phyloP scores from a whole-genome alignment of 164 flowering plant species.

The Taxillus chinensis region DNA sequence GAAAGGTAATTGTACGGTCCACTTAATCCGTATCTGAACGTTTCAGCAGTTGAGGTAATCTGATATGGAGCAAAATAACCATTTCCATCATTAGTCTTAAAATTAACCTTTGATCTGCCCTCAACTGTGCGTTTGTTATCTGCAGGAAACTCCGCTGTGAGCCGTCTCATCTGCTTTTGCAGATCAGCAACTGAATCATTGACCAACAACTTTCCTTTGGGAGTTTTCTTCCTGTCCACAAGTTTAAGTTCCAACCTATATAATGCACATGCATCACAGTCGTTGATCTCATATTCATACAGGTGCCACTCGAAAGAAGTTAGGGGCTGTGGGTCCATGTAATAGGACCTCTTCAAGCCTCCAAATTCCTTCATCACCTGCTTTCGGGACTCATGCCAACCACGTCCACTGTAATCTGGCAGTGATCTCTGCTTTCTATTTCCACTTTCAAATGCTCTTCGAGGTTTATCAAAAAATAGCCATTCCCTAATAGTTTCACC shows the following conservation, averaged over 20 bases:
- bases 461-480: slow-evolving; percentile 98
- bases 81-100: background rate
- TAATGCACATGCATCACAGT: background rate
- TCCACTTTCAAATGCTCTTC: slow-evolving; percentile 97
- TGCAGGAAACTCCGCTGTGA: background rate
- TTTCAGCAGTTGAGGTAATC: background rate
- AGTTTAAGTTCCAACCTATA: background rate
- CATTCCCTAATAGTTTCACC: slow-evolving; percentile 94
- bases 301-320: slow-evolving; percentile 15
- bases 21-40: background rate
- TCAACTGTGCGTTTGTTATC: background rate
- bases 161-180: background rate
- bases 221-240: slow-evolving; percentile 1
- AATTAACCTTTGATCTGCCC: background rate
- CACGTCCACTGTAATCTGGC: slow-evolving; percentile 96
- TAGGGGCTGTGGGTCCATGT: slow-evolving; percentile 97
- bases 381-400: slow-evolving; percentile 99
- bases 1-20: background rate
- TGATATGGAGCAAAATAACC: background rate
- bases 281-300: background rate
- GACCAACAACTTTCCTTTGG: background rate
- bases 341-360: slow-evolving; percentile 90
- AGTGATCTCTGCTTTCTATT: slow-evolving; percentile 92
- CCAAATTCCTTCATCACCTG: slow-evolving; percentile 88
- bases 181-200: background rate